These are phyloP conservation scores for Trichosporon sp. DNA, from an alignment of 1,284 basidiomycete species.

Conservation along the genomic window DNA sequence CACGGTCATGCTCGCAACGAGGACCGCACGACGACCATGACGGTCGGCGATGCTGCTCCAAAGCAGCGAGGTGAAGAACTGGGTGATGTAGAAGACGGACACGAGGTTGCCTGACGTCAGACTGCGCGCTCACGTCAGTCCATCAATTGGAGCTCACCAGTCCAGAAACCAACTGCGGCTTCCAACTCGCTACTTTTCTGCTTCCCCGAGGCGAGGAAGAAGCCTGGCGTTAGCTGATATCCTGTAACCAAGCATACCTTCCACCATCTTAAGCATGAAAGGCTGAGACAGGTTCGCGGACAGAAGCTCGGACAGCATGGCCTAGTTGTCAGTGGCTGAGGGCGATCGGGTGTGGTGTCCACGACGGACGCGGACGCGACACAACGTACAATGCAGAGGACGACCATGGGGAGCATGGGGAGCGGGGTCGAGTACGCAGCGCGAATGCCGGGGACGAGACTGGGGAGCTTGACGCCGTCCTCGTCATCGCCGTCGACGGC, in stretches of 20 bases:
- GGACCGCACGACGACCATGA: slow-evolving; percentile 81
- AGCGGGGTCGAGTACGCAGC: slow-evolving; percentile 68
- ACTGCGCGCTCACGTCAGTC: slow-evolving; percentile 1
- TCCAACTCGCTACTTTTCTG: slow-evolving; percentile 50
- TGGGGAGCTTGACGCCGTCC: slow-evolving; percentile 48
- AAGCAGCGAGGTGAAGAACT: slow-evolving; percentile 87
- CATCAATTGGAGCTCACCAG: slow-evolving; percentile 39
- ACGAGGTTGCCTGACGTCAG: slow-evolving; percentile 54
- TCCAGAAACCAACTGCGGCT: slow-evolving; percentile 55
- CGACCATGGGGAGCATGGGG: slow-evolving; percentile 83
- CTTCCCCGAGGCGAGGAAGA: slow-evolving; percentile 44
- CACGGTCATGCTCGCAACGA: slow-evolving; percentile 81
- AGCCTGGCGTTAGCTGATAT: slow-evolving; percentile 31
- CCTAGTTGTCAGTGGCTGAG: slow-evolving; percentile 58
- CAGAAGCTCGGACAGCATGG: slow-evolving; percentile 89
- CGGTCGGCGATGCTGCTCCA: slow-evolving; percentile 91
- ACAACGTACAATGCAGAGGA: slow-evolving; percentile 78
- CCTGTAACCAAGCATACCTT: slow-evolving; percentile 61
- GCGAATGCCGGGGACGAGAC: slow-evolving; percentile 54
- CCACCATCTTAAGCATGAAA: slow-evolving; percentile 89
- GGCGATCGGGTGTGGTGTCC: not conserved
- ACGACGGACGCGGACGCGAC: not conserved
- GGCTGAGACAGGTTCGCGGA: slow-evolving; percentile 88
- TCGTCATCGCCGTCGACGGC: slow-evolving; percentile 35
- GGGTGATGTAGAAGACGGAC: slow-evolving; percentile 60